Percentiles rank a stretch among this genome's conserved stretches.
Evolutionary conservation across 176 grass and related monocot genomes (phyloP).

Genomic region (Raddia guianensis): DNA sequence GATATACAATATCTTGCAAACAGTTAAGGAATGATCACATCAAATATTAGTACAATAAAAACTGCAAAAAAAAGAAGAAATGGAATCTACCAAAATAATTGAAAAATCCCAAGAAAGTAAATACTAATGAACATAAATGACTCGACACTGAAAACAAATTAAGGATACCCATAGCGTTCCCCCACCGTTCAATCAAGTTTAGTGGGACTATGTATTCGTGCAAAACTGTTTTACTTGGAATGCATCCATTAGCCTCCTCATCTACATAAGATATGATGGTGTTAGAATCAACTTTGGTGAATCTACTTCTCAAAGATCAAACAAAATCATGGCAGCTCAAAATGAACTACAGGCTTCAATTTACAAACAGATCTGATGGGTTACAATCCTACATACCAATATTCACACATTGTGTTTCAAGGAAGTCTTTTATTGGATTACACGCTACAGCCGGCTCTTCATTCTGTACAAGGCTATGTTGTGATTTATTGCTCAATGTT

Average conservation of each 20-base stretch:
- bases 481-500: constrained; percentile 17
- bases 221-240: constrained; percentile 15
- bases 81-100: constrained; percentile 2
- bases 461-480: constrained; percentile 22
- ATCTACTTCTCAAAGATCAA: constrained; percentile 7
- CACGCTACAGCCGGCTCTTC: constrained; percentile 52
- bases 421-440: constrained; percentile 63
- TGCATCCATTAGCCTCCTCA: constrained; percentile 49
- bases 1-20: constrained; percentile 80
- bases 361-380: constrained; percentile 8
- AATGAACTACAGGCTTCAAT: constrained; percentile 11
- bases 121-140: not conserved
- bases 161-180: constrained; percentile 94
- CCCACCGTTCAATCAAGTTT: constrained; percentile 95
- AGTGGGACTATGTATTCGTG: constrained; percentile 63
- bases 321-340: constrained; percentile 23
- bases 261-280: constrained; percentile 22
- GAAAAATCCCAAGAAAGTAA: not conserved
- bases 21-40: constrained; percentile 51
- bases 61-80: not conserved
- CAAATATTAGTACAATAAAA: constrained; percentile 16
- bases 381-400: constrained; percentile 16
- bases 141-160: constrained; percentile 26
- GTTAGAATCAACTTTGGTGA: constrained; percentile 9
- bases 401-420: constrained; percentile 44